phyloP scores from a whole-genome alignment of 495 filamentous ascomycete genomes.

The Cudoniella acicularis region DNA sequence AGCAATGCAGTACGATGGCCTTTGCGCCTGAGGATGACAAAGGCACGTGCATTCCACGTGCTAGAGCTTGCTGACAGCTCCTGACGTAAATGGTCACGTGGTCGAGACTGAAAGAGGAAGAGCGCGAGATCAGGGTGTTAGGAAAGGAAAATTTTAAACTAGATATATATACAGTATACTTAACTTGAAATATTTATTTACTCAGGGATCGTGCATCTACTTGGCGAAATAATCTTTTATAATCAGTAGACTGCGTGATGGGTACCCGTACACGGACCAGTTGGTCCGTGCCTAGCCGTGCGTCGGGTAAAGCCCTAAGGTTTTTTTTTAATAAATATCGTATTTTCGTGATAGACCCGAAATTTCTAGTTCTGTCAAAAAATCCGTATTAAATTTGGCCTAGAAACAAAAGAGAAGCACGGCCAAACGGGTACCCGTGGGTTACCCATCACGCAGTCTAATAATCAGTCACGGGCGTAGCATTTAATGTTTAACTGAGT shows the following conservation, averaged over 20 bases:
- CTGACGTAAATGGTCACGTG: background rate
- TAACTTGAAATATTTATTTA: slow-evolving; percentile 7
- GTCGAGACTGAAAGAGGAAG: slow-evolving; percentile 1
- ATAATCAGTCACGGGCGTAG: slow-evolving; percentile 4
- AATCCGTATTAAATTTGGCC: too few species aligned
- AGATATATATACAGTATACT: slow-evolving; percentile 2
- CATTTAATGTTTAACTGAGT: slow-evolving; percentile 8
- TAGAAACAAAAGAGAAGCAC: too few species aligned
- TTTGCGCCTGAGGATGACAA: slow-evolving; percentile 1
- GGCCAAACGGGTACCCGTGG: too few species aligned
- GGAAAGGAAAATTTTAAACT: slow-evolving; percentile 3
- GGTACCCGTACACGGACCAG: too few species aligned
- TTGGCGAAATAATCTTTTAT: slow-evolving; percentile 3
- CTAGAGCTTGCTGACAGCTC: background rate
- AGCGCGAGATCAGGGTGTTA: slow-evolving; percentile 1
- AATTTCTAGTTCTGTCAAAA: too few species aligned
- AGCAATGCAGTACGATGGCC: background rate
- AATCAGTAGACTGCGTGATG: too few species aligned
- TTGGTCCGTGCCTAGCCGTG: too few species aligned
- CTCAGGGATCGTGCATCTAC: slow-evolving; percentile 6
- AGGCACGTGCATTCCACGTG: background rate
- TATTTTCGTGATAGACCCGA: too few species aligned
- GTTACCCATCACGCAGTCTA: too few species aligned
- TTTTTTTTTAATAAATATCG: too few species aligned
- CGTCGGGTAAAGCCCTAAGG: too few species aligned